Conservation (phyloP, 1,139 yeast species). For the Saccharomyces hybrid region DNA sequence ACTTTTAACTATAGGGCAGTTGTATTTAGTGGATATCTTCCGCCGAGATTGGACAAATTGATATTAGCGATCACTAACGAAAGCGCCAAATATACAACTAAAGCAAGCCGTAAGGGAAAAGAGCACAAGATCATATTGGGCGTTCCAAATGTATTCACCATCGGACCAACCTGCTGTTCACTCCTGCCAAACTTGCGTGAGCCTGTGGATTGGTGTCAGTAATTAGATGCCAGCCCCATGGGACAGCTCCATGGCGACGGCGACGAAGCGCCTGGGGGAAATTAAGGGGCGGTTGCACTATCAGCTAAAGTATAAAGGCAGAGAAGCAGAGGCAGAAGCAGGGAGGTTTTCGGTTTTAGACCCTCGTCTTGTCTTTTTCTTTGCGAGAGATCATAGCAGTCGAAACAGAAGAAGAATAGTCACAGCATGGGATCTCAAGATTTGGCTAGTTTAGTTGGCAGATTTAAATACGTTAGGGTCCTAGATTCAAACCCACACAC, state of each 20-base stretch:
- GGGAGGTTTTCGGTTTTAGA: neutral
- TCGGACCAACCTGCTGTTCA: no score
- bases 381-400: no score
- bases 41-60: no score
- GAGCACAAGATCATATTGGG: no score
- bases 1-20: no score
- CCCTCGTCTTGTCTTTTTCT: no score
- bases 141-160: no score
- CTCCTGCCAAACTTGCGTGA: no score
- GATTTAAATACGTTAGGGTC: constrained; percentile 38
- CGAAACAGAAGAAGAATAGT: neutral
- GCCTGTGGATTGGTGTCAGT: neutral
- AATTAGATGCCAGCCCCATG: neutral
- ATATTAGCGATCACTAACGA: no score
- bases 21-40: no score
- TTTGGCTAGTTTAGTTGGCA: constrained; percentile 12
- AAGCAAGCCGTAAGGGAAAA: no score
- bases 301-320: neutral
- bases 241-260: neutral
- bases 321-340: neutral
- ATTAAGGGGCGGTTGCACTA: neutral
- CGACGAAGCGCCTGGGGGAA: neutral
- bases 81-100: no score
- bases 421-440: constrained; percentile 1
- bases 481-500: constrained; percentile 54